phyloP scores from a whole-genome alignment of 2,329 filamentous ascomycete species.

The Fusarium duplospermum region DNA sequence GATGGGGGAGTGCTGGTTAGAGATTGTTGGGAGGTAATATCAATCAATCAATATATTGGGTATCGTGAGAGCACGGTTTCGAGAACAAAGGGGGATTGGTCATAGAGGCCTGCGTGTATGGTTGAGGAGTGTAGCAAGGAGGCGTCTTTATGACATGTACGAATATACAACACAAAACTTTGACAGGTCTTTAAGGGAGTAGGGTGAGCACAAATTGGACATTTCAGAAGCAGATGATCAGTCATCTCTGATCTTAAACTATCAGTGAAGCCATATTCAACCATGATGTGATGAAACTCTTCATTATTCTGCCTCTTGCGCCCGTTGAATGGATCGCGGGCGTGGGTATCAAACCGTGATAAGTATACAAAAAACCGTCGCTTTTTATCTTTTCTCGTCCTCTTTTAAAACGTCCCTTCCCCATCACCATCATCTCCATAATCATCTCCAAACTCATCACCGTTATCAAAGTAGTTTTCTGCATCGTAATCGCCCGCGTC shows the following conservation, averaged over 20 bases:
- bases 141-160: slow-evolving; percentile 42
- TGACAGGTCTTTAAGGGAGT: not conserved
- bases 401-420: slow-evolving; percentile 52
- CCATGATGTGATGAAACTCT: slow-evolving; percentile 12
- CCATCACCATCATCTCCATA: slow-evolving; percentile 65
- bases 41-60: slow-evolving; percentile 16
- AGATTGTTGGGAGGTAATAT: slow-evolving; percentile 19
- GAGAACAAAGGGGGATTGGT: not conserved
- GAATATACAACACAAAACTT: slow-evolving; percentile 35
- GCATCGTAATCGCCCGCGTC: slow-evolving; percentile 72
- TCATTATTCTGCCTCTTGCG: slow-evolving; percentile 42
- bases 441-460: slow-evolving; percentile 65
- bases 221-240: not conserved
- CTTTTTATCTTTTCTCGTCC: not conserved
- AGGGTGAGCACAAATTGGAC: not conserved
- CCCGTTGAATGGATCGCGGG: slow-evolving; percentile 17
- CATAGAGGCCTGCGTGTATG: slow-evolving; percentile 5
- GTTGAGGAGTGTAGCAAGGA: slow-evolving; percentile 1
- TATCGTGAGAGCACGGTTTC: slow-evolving; percentile 16
- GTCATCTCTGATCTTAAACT: not conserved
- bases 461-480: slow-evolving; percentile 70
- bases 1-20: not conserved
- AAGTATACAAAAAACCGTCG: slow-evolving; percentile 34
- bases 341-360: slow-evolving; percentile 45
- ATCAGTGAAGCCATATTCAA: not conserved